Conservation (phyloP, 768 basidiomycete species). For the Boletellus ananiceps region DNA sequence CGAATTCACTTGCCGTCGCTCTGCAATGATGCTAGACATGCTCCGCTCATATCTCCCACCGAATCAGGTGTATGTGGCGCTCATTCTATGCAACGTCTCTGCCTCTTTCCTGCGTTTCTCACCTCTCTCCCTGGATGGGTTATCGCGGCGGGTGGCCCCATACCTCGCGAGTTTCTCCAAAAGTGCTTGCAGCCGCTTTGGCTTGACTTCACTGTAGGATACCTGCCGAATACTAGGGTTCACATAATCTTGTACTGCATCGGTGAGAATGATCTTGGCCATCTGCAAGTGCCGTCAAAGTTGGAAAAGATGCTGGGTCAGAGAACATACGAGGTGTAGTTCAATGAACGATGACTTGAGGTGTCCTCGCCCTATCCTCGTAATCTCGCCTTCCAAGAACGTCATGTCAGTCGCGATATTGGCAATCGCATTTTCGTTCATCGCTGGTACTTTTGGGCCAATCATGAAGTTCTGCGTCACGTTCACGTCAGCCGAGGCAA, state of each 20-base stretch:
- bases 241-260: conserved; percentile 77
- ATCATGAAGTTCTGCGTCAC: conserved; percentile 64
- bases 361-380: conserved; percentile 65
- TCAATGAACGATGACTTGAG: conserved; percentile 73
- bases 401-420: conserved; percentile 84
- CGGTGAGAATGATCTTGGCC: conserved; percentile 64
- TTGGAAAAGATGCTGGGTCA: neutral
- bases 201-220: conserved; percentile 61
- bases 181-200: conserved; percentile 65
- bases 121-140: conserved; percentile 55
- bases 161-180: conserved; percentile 76
- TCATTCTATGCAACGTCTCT: conserved; percentile 65
- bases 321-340: conserved; percentile 61
- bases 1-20: conserved; percentile 4
- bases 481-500: conserved; percentile 3
- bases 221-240: conserved; percentile 64
- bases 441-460: conserved; percentile 65
- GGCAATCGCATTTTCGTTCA: conserved; percentile 87
- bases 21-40: conserved; percentile 19
- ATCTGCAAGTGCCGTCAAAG: conserved; percentile 41
- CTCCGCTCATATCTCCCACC: conserved; percentile 8
- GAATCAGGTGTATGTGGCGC: conserved; percentile 15
- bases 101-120: conserved; percentile 75
- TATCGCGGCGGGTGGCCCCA: conserved; percentile 59
- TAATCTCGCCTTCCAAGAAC: conserved; percentile 86